Evolutionary conservation across 163 green algal genomes (phyloP).

Genomic region (Scenedesmus sp.): DNA sequence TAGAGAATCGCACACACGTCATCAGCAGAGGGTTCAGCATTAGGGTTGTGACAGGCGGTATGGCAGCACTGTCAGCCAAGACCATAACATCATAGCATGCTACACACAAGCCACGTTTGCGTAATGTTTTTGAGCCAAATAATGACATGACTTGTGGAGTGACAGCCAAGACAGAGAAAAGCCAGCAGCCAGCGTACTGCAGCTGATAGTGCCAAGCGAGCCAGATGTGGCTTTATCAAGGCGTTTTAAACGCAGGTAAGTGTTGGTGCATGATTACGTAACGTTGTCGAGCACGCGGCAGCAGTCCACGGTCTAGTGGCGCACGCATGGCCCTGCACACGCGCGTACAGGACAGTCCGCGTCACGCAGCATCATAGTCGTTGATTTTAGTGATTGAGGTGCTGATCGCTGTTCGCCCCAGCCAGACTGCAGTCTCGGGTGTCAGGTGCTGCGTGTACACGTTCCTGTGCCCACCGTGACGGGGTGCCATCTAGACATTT

Average conservation of each 20-base stretch:
- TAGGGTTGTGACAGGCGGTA: background rate
- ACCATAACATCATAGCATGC: background rate
- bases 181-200: background rate
- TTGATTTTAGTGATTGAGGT: background rate
- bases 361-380: background rate
- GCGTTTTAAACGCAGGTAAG: conserved; percentile 43
- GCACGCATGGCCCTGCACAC: background rate
- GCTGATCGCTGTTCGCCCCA: background rate
- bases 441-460: background rate
- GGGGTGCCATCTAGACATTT: background rate
- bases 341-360: background rate
- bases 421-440: background rate
- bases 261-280: background rate
- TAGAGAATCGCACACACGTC: background rate
- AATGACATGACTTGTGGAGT: background rate
- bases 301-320: background rate
- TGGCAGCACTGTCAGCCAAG: background rate
- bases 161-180: background rate
- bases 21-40: background rate
- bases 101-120: background rate
- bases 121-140: background rate
- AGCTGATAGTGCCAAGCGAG: background rate
- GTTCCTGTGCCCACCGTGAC: background rate
- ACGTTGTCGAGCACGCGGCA: background rate
- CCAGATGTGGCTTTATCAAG: conserved; percentile 41